Base-by-base conservation (phyloP, 1,284 basidiomycete species). In the Pseudozyma pruni region DNA sequence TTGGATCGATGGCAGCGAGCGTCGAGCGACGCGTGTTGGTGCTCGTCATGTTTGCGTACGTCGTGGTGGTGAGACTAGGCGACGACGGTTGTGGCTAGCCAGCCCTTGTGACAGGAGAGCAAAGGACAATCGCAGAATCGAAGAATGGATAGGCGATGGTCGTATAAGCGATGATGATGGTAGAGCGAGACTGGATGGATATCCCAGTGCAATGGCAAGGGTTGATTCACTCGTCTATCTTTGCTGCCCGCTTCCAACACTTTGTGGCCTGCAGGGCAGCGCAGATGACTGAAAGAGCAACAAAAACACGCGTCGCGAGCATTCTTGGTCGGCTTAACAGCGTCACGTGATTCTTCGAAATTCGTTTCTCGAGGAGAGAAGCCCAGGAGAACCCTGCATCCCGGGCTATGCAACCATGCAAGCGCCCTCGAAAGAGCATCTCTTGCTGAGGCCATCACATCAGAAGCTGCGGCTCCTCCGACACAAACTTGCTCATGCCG, bases 1-100 rank as follows among this genome's bases (percentile, higher is more conserved):
- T 78, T n/a, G 71, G 48, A 32, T 78, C 75, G 40, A 78, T 61
- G 11, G 71, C 70, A 20, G 71, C 74, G 9, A 78, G 70, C 49
- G 74, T 78, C 58, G 66, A 71, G 6, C 75, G 73, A 44, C 74
- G 75, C 41, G 54, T 55, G 47, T 58, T 53, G n/a, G 58, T 51
- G 48, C 51, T 62, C 33, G 63, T 48, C 70, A 72, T 72, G n/a
- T 20, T 58, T 32, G 43, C 32, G 41, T 20, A 37, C 9, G 9
- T 13, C 11, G 4, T 29, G 13, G 25, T 48, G 43, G 37, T 53
- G 45, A 40, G 49, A 40, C 9, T 54, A 43, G 34, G 46, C n/a
- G 31, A 20, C 32, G 35, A 25, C 13, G 14, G 14, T 22, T 23
- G 22, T 47, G 52, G 25, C 48, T 20, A 39, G 16, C 33, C 19